Conservation (phyloP, 805 yeast species). For the Starmerella tilneyi region DNA sequence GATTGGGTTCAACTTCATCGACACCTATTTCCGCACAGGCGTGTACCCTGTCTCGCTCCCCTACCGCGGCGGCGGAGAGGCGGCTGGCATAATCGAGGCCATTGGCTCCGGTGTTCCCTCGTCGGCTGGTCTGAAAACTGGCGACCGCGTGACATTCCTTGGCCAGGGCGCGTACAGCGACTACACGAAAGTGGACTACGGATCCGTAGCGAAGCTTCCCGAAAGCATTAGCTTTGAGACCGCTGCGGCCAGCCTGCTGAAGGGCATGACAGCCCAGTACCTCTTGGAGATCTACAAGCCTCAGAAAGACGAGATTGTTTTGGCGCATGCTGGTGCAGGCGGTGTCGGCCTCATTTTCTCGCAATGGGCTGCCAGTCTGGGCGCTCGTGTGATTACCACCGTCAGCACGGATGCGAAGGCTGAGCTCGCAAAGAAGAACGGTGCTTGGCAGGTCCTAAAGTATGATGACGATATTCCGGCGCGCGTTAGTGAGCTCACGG, state of each 20-base stretch:
- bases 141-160: slow-evolving; percentile 39
- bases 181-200: slow-evolving; percentile 40
- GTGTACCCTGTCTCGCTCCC: slow-evolving; percentile 56
- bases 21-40: slow-evolving; percentile 72
- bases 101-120: slow-evolving; percentile 38
- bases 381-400: slow-evolving; percentile 76
- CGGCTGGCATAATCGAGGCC: slow-evolving; percentile 42
- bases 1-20: slow-evolving; percentile 76
- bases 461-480: slow-evolving; percentile 30
- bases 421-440: slow-evolving; percentile 51
- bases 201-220: slow-evolving; percentile 40
- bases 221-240: slow-evolving; percentile 39
- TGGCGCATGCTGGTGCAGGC: slow-evolving; percentile 92
- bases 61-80: slow-evolving; percentile 57
- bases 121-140: slow-evolving; percentile 44
- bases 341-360: slow-evolving; percentile 71
- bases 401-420: slow-evolving; percentile 72
- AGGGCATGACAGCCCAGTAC: slow-evolving; percentile 72
- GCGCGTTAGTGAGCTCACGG: slow-evolving; percentile 29
- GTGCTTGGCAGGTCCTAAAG: slow-evolving; percentile 62
- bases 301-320: slow-evolving; percentile 51
- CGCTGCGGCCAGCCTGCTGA: slow-evolving; percentile 50
- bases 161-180: slow-evolving; percentile 72
- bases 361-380: slow-evolving; percentile 52
- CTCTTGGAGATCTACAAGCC: slow-evolving; percentile 53